Evolutionary conservation across 2,329 filamentous ascomycete species (phyloP).

Genomic region (Verticillium albo-atrum): DNA sequence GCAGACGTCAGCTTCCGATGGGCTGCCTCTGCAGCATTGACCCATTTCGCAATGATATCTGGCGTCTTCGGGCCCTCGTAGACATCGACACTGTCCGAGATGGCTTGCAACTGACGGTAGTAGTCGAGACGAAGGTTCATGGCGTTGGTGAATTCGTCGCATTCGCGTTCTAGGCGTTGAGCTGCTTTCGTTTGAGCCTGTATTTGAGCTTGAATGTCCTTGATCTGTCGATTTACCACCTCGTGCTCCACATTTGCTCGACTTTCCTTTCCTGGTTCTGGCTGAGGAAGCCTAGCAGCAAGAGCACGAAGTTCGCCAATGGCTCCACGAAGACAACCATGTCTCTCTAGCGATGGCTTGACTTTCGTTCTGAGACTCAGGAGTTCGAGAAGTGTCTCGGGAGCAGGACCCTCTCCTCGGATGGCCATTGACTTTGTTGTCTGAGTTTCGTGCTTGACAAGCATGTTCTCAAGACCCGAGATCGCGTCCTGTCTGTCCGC

Average conservation of each 20-base stretch:
- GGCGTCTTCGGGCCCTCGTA: conserved; percentile 63
- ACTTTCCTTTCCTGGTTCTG: conserved; percentile 21
- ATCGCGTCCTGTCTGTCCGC: conserved; percentile 75
- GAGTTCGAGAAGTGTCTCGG: conserved; percentile 54
- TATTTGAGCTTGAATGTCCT: conserved; percentile 50
- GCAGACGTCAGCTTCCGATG: conserved; percentile 55
- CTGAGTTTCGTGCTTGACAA: conserved; percentile 70
- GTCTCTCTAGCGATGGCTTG: conserved; percentile 41
- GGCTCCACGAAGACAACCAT: conserved; percentile 63
- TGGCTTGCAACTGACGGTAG: conserved; percentile 81
- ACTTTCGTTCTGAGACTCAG: conserved; percentile 40
- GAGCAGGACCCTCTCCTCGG: conserved; percentile 64
- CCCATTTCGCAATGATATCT: conserved; percentile 34
- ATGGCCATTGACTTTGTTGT: conserved; percentile 56
- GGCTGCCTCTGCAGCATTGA: conserved; percentile 44
- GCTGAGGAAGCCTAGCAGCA: conserved; percentile 58
- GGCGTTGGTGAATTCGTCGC: conserved; percentile 68
- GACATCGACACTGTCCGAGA: conserved; percentile 83
- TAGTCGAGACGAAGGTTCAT: conserved; percentile 88
- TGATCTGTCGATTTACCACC: conserved; percentile 61
- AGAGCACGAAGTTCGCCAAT: conserved; percentile 67
- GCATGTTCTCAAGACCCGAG: conserved; percentile 70
- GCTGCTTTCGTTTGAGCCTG: conserved; percentile 46
- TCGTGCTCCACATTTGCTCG: conserved; percentile 49
- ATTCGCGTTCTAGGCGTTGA: conserved; percentile 58